Percentiles rank a stretch among this genome's conserved stretches.
phyloP scores from a whole-genome alignment of 139 green algal genomes.

The Auxenochlorella pyrenoidosa region DNA sequence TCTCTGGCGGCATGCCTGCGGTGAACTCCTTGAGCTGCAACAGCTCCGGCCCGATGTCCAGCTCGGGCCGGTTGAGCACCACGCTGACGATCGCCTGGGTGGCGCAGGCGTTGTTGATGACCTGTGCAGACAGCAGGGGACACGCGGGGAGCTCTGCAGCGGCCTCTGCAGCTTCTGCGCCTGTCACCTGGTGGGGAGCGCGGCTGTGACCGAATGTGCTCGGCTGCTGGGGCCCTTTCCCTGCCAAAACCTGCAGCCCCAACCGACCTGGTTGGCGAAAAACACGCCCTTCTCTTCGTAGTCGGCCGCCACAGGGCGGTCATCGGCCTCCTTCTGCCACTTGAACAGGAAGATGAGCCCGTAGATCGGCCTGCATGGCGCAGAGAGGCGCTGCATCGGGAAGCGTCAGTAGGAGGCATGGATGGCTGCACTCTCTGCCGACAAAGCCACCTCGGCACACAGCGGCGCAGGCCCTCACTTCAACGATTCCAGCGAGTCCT shows the following conservation, averaged over 20 bases:
- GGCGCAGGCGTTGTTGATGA: neutral
- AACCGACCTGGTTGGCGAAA: conserved; percentile 89
- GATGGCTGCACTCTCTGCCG: neutral
- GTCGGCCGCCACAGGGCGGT: conserved; percentile 56
- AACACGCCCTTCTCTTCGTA: conserved; percentile 78
- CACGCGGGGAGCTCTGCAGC: neutral
- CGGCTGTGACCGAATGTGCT: too few species aligned
- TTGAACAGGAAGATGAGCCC: conserved; percentile 99
- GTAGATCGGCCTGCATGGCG: conserved; percentile 92
- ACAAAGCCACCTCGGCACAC: too few species aligned
- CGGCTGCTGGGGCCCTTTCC: neutral
- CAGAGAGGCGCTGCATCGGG: too few species aligned
- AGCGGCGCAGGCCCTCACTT: conserved; percentile 40
- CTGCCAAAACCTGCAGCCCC: neutral
- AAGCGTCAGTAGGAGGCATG: too few species aligned
- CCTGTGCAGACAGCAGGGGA: neutral
- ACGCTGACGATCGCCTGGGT: conserved; percentile 95
- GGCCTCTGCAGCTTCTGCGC: conserved; percentile 61
- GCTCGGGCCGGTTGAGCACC: conserved; percentile 87
- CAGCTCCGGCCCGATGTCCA: conserved; percentile 78
- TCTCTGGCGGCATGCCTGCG: conserved; percentile 80
- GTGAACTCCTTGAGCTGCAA: conserved; percentile 88
- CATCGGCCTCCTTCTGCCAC: conserved; percentile 83
- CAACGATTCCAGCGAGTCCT: conserved; percentile 64
- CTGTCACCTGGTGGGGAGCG: neutral